Percentiles rank a stretch among this genome's conserved stretches.
These are phyloP conservation scores for Keqinozyma sinolaborantium DNA, from an alignment of 1,139 yeast species.

Conservation along the genomic window DNA sequence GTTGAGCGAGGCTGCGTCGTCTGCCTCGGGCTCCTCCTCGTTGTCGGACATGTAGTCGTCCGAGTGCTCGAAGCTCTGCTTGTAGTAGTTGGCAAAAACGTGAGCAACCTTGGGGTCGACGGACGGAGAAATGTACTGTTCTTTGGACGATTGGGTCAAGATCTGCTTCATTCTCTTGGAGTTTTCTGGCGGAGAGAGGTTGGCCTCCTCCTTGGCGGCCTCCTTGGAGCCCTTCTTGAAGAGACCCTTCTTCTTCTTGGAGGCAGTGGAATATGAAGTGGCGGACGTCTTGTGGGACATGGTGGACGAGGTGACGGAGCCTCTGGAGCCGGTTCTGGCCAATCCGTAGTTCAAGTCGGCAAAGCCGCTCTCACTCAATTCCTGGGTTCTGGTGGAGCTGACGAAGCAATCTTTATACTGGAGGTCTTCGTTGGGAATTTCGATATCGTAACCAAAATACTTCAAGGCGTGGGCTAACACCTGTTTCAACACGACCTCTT, in stretches of 20 bases:
- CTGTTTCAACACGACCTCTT: constrained; percentile 40
- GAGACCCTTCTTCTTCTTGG: constrained; percentile 16
- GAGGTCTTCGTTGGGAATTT: constrained; percentile 29
- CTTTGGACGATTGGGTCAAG: constrained; percentile 26
- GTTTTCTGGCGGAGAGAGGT: constrained; percentile 14
- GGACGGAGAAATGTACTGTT: constrained; percentile 23
- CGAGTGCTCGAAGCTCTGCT: constrained; percentile 20
- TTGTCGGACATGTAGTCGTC: constrained; percentile 20
- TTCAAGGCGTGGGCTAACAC: constrained; percentile 37
- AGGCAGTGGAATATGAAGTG: constrained; percentile 12
- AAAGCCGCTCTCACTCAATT: constrained; percentile 16
- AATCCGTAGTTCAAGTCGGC: constrained; percentile 17
- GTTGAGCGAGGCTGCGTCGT: constrained; percentile 24
- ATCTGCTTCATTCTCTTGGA: constrained; percentile 28
- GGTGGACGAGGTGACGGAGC: constrained; percentile 24
- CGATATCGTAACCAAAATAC: constrained; percentile 35
- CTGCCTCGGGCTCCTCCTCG: constrained; percentile 14
- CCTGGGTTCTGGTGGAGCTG: constrained; percentile 23
- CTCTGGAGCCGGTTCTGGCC: constrained; percentile 23
- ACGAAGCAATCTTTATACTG: constrained; percentile 31
- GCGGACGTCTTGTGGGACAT: constrained; percentile 22
- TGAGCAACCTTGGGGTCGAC: constrained; percentile 20
- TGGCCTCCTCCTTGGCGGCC: constrained; percentile 8
- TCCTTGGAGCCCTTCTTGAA: constrained; percentile 12
- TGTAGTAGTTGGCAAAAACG: constrained; percentile 21